Percentiles rank a stretch among this genome's conserved stretches.
Conservation (phyloP, 257 asterid species). For the Jasminum sambac region DNA sequence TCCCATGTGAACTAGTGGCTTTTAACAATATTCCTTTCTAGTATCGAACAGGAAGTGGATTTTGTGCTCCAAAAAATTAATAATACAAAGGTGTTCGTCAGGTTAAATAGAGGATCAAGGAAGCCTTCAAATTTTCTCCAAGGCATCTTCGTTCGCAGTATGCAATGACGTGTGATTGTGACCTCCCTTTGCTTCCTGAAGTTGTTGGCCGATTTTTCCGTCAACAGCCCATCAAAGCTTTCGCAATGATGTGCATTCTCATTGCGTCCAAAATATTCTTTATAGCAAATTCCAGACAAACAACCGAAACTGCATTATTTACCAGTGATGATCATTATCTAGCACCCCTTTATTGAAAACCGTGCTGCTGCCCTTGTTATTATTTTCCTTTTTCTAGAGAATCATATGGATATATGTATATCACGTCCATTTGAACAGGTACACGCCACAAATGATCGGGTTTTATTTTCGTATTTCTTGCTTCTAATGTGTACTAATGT, state of each 20-base stretch:
- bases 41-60: background rate
- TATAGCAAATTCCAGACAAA: background rate
- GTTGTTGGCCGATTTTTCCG: background rate
- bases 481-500: constrained; percentile 51
- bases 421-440: background rate
- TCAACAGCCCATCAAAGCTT: background rate
- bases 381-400: background rate
- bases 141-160: background rate
- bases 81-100: background rate
- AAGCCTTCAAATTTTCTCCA: background rate
- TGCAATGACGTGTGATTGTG: background rate
- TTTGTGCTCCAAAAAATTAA: background rate
- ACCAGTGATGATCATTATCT: background rate
- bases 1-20: background rate
- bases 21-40: background rate
- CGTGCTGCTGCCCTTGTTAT: background rate
- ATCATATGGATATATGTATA: constrained; percentile 1
- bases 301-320: background rate
- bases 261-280: background rate
- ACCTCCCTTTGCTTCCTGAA: background rate
- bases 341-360: background rate
- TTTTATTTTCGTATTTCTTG: background rate
- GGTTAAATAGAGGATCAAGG: background rate
- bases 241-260: background rate
- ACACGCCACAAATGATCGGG: constrained; percentile 10